Percentiles rank a stretch among this genome's conserved stretches.
phyloP scores from a whole-genome alignment of 1,139 yeast genomes.

The Protomyces gravidus region DNA sequence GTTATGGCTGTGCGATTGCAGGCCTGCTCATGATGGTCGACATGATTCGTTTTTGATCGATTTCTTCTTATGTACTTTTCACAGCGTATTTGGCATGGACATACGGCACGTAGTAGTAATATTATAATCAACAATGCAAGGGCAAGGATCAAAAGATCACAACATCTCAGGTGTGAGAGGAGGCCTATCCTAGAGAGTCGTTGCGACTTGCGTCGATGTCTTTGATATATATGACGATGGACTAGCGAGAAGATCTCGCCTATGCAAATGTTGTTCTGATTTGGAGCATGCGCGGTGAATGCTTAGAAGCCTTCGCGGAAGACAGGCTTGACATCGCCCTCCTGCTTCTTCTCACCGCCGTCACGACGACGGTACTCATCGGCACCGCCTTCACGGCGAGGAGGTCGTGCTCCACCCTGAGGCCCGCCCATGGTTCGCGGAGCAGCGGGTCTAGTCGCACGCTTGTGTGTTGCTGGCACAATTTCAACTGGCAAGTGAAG shows the following conservation, averaged over 20 bases:
- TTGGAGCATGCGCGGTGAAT: slow-evolving; percentile 8
- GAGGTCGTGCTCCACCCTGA: slow-evolving; percentile 21
- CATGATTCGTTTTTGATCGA: too few species aligned
- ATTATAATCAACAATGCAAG: too few species aligned
- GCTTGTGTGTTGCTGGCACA: slow-evolving; percentile 98
- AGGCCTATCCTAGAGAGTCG: slow-evolving; percentile 27
- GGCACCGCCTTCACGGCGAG: slow-evolving; percentile 26
- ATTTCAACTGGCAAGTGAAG: slow-evolving; percentile 97
- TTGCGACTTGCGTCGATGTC: slow-evolving; percentile 15
- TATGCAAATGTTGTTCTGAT: not conserved
- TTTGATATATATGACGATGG: not conserved
- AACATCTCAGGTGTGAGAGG: not conserved
- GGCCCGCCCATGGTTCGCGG: slow-evolving; percentile 30
- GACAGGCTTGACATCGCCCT: slow-evolving; percentile 32
- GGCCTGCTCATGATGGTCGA: too few species aligned
- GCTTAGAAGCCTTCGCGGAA: slow-evolving; percentile 32
- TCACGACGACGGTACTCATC: slow-evolving; percentile 31
- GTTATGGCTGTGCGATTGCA: too few species aligned
- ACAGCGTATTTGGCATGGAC: too few species aligned
- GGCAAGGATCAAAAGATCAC: too few species aligned
- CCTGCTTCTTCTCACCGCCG: slow-evolving; percentile 31
- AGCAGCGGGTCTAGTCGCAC: slow-evolving; percentile 52
- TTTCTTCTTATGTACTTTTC: too few species aligned
- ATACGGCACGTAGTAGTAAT: too few species aligned
- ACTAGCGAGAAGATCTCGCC: not conserved